Conservation (phyloP, 2,329 filamentous ascomycete species). For the Neofusicoccum umdonicola region DNA sequence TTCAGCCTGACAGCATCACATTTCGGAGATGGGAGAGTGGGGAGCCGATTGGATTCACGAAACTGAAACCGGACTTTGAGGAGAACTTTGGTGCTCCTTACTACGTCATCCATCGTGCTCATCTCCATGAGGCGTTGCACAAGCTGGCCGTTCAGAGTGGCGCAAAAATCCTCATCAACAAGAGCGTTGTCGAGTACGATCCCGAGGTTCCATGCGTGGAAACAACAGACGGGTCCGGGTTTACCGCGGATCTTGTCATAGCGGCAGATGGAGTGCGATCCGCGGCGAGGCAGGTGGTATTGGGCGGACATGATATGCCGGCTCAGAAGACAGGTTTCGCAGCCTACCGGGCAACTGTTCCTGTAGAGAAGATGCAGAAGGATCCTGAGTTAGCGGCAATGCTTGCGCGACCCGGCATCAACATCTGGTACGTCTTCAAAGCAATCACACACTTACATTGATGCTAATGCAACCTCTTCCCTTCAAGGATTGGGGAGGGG, state of each 20-base stretch:
- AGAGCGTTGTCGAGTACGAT: constrained; percentile 21
- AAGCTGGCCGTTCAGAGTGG: constrained; percentile 21
- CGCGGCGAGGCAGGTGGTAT: constrained; percentile 19
- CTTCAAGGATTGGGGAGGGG: constrained; percentile 37
- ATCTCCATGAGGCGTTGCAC: constrained; percentile 23
- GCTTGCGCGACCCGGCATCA: constrained; percentile 23
- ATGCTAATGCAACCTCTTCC: too few relatives aligned
- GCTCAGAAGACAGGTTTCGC: constrained; percentile 59
- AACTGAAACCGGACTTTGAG: constrained; percentile 54
- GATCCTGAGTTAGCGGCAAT: constrained; percentile 24
- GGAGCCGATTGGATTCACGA: constrained; percentile 46
- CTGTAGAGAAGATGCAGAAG: constrained; percentile 44
- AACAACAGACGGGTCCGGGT: constrained; percentile 39
- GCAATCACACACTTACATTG: constrained; percentile 23
- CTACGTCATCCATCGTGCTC: constrained; percentile 25
- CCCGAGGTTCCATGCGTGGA: constrained; percentile 21
- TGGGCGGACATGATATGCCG: constrained; percentile 24
- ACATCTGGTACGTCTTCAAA: constrained; percentile 23
- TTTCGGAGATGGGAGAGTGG: constrained; percentile 53
- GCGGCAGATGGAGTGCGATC: constrained; percentile 51
- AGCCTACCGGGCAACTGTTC: constrained; percentile 58
- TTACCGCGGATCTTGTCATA: constrained; percentile 32
- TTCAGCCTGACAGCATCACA: constrained; percentile 45
- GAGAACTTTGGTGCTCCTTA: constrained; percentile 23
- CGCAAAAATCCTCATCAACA: constrained; percentile 19